These are phyloP conservation scores for Cudoniella acicularis DNA, from an alignment of 495 filamentous ascomycete genomes.

Conservation along the genomic window DNA sequence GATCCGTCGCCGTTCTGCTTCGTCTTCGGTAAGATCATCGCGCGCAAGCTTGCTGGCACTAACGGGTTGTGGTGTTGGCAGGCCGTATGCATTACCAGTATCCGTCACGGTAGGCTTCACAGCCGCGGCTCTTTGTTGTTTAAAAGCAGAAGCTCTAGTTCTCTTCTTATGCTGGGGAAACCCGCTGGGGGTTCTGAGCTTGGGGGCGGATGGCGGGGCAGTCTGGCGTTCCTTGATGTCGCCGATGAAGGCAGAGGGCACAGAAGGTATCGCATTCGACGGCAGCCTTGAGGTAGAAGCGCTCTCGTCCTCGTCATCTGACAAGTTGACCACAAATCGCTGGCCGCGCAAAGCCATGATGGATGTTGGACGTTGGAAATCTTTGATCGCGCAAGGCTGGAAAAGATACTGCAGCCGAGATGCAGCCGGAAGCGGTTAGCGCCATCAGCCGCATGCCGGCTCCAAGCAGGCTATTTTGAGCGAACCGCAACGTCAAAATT, in stretches of 20 bases:
- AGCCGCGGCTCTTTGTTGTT: conserved; percentile 44
- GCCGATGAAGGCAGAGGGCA: conserved; percentile 49
- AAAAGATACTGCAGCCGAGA: conserved; percentile 37
- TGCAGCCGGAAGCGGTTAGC: neutral
- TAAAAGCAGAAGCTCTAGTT: conserved; percentile 68
- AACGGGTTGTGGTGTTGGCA: conserved; percentile 2
- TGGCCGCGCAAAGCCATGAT: conserved; percentile 58
- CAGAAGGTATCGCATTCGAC: conserved; percentile 10
- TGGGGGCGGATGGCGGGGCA: conserved; percentile 60
- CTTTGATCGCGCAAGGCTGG: conserved; percentile 6
- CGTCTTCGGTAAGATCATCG: conserved; percentile 26
- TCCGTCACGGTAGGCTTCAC: conserved; percentile 2
- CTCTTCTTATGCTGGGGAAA: conserved; percentile 87
- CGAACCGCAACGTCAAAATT: too few species aligned
- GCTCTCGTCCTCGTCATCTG: conserved; percentile 26
- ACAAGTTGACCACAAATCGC: conserved; percentile 40
- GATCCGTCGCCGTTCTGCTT: conserved; percentile 64
- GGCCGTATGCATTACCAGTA: conserved; percentile 5
- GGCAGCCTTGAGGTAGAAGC: conserved; percentile 6
- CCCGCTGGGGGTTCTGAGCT: conserved; percentile 57
- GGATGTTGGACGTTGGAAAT: neutral
- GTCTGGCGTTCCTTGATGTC: conserved; percentile 76
- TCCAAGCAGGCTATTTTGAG: too few species aligned
- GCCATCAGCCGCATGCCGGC: conserved; percentile 13
- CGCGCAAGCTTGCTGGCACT: neutral